A percentile compares a stretch with the other conserved stretches of the same genome.
Conservation (phyloP, 2,329 filamentous ascomycete genomes). For the Grosmannia serpens region DNA sequence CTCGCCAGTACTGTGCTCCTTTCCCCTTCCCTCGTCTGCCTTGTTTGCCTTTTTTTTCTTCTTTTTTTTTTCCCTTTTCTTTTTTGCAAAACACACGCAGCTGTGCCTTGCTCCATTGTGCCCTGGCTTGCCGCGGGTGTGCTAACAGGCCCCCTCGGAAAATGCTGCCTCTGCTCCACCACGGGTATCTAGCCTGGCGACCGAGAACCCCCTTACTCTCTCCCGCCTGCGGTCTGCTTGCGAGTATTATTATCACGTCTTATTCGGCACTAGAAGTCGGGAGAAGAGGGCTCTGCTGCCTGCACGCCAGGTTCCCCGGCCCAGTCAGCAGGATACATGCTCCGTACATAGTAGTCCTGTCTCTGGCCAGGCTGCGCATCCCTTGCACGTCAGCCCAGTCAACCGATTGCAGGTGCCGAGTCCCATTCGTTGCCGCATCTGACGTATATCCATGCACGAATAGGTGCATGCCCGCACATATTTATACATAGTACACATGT, state of each 20-base stretch:
- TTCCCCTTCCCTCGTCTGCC: too few relatives aligned
- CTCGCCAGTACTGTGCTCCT: too few relatives aligned
- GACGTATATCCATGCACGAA: too few relatives aligned
- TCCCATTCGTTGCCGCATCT: too few relatives aligned
- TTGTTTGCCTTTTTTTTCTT: too few relatives aligned
- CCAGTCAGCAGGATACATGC: neutral
- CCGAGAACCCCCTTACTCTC: neutral
- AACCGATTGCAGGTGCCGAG: too few relatives aligned
- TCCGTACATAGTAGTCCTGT: too few relatives aligned
- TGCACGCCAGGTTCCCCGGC: constrained; percentile 1
- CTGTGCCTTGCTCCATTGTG: neutral
- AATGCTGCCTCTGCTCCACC: constrained; percentile 2
- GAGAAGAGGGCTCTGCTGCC: neutral
- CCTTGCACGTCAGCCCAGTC: neutral
- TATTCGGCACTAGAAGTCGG: neutral
- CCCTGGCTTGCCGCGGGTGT: neutral
- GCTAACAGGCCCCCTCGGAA: neutral
- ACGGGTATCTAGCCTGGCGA: constrained; percentile 5
- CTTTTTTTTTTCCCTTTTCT: too few relatives aligned
- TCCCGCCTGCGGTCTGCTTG: neutral
- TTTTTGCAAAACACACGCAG: too few relatives aligned
- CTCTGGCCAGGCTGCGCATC: neutral
- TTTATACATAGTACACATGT: too few relatives aligned
- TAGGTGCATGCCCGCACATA: too few relatives aligned
- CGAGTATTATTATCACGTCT: neutral